Percentiles rank a stretch among this genome's conserved stretches.
Evolutionary conservation across 768 basidiomycete genomes (phyloP).

Genomic region (Agrocybe pediades): DNA sequence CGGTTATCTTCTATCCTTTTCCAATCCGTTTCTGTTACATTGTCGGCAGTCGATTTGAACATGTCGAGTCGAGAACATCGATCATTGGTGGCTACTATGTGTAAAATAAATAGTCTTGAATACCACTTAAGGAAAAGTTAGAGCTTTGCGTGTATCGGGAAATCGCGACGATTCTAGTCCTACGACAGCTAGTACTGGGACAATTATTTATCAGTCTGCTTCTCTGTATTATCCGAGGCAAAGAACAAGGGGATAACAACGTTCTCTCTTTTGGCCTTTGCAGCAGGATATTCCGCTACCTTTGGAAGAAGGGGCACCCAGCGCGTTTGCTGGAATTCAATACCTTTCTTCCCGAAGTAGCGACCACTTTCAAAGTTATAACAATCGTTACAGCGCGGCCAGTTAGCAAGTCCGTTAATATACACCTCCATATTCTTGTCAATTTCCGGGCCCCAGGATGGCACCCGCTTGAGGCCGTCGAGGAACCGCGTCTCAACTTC

Average conservation of each 20-base stretch:
- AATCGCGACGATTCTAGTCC: too few species aligned
- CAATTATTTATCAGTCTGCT: too few species aligned
- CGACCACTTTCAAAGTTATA: slow-evolving; percentile 53
- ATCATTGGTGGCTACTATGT: too few species aligned
- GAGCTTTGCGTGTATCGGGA: too few species aligned
- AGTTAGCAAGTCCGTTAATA: slow-evolving; percentile 49
- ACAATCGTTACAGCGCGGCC: slow-evolving; percentile 47
- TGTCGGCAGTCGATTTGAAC: too few species aligned
- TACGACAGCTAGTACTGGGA: too few species aligned
- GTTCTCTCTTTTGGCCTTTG: not conserved
- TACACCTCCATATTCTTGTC: slow-evolving; percentile 43
- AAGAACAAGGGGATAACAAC: not conserved
- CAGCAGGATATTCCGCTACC: not conserved
- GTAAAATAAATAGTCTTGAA: too few species aligned
- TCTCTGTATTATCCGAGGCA: not conserved
- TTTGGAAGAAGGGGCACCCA: slow-evolving; percentile 31
- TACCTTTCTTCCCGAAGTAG: slow-evolving; percentile 40
- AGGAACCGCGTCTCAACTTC: slow-evolving; percentile 38
- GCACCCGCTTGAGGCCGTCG: slow-evolving; percentile 34
- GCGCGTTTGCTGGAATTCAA: slow-evolving; percentile 29
- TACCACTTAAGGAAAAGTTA: too few species aligned
- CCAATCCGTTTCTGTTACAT: too few species aligned
- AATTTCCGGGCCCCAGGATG: slow-evolving; percentile 40
- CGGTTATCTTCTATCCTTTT: too few species aligned
- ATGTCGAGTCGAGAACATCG: too few species aligned